Evolutionary conservation across 129 eudicot species (phyloP).

Genomic region (Ambrosia artemisiifolia): DNA sequence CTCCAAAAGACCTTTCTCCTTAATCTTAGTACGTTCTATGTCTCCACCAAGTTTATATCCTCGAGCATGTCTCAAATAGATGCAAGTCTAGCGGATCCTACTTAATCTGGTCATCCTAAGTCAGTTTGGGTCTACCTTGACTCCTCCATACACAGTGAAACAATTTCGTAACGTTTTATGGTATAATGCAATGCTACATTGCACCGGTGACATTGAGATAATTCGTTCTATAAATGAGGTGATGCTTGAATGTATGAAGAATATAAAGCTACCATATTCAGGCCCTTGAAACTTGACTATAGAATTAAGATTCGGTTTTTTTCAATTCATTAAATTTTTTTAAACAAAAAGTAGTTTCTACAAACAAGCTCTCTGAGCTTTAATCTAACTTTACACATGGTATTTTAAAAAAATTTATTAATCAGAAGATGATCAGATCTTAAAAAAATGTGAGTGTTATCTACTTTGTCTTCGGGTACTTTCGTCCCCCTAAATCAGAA

Average conservation of each 20-base stretch:
- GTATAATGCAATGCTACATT: conserved; percentile 53
- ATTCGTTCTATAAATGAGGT: conserved; percentile 52
- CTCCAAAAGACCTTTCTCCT: no score
- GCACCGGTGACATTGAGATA: conserved; percentile 57
- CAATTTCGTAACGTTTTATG: background rate
- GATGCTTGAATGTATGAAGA: conserved; percentile 48
- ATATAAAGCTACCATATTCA: conserved; percentile 26
- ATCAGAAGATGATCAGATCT: conserved; percentile 38
- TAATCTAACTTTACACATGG: no score
- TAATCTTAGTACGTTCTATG: no score
- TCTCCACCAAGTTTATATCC: no score
- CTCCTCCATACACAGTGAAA: background rate
- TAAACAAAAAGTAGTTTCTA: background rate
- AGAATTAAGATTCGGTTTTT: conserved; percentile 30
- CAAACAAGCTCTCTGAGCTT: no score
- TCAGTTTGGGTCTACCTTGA: no score
- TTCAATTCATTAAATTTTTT: no score
- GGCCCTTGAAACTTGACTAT: conserved; percentile 20
- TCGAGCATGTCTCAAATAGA: no score
- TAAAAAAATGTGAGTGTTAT: conserved; percentile 51
- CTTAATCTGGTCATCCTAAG: no score
- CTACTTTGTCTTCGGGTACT: background rate
- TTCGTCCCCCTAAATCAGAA: background rate
- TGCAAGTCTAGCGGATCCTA: no score
- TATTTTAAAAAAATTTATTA: conserved; percentile 18